Evolutionary conservation across 768 basidiomycete species (phyloP).

Genomic region (Floccularia luteovirens): DNA sequence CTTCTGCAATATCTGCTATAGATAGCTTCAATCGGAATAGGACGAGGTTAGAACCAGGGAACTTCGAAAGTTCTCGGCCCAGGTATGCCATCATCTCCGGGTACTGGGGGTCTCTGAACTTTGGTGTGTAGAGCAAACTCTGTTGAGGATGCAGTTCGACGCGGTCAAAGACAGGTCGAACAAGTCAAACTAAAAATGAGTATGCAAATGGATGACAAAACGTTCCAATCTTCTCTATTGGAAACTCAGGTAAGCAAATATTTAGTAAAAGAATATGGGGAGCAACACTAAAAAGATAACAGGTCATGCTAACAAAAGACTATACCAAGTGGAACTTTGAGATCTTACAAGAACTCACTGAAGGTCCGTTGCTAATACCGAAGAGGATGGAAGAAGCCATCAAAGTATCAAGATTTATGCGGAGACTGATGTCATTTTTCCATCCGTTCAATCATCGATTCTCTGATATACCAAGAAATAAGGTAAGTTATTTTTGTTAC

Average conservation of each 20-base stretch:
- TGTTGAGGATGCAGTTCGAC: constrained; percentile 77
- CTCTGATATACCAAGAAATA: constrained; percentile 68
- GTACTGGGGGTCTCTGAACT: not conserved
- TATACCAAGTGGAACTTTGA: constrained; percentile 92
- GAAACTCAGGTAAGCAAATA: constrained; percentile 67
- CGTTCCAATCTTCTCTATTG: constrained; percentile 77
- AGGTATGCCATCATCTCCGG: constrained; percentile 35
- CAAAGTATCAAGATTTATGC: constrained; percentile 80
- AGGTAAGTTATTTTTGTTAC: constrained; percentile 27
- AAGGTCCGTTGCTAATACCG: constrained; percentile 87
- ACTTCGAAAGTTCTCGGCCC: constrained; percentile 50
- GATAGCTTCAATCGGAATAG: constrained; percentile 93
- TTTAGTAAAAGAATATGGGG: too few species aligned
- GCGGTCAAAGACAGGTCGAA: constrained; percentile 87
- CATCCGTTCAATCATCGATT: constrained; percentile 88
- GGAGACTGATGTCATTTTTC: constrained; percentile 89
- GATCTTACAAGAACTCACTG: constrained; percentile 77
- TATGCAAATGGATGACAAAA: constrained; percentile 92
- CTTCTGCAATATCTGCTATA: constrained; percentile 78
- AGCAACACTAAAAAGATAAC: not conserved
- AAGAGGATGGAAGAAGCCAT: constrained; percentile 94
- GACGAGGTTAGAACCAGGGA: constrained; percentile 53
- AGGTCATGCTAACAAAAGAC: constrained; percentile 87
- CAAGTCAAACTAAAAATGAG: constrained; percentile 84
- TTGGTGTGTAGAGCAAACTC: constrained; percentile 54